Base-by-base conservation (phyloP, 495 filamentous ascomycete species). In the Halenospora varia region DNA sequence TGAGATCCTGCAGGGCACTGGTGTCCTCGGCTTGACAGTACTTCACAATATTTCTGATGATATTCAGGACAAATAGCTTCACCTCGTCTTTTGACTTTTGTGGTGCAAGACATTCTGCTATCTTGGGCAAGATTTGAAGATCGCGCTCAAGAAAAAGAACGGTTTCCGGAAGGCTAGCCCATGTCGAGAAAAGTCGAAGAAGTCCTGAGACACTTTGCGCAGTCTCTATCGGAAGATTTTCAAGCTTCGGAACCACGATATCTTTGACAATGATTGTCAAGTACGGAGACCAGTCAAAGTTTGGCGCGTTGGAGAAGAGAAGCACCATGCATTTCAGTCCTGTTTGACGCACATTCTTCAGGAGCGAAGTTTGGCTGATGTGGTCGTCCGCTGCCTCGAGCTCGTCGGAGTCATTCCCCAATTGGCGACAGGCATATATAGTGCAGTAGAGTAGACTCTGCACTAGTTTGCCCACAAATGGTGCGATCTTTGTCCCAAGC, bases 81-180 rank as follows among this genome's bases (percentile, higher is more conserved):
- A 97, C 93, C 54, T 92, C 86, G 60, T 96, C 91, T 66, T 92
- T 95, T 6, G 87, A 83, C 39, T 88, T 93, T 42, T 83, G 81
- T 3, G 88, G 77, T 1, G 75, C 78, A 13, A 97, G 70, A 63
- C 84, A 88, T 57, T 89, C 84, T 40, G 89, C 78, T 42, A 96
- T 69, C 61, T 83, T 85, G 8, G 73, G 75, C 24, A 97, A 65
- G 25, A 96, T 76, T 24, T 76, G 68, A 18, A 75, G 65, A 61
- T 95, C 85, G 55, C 84, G 70, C 1, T 80, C 75, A 17, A 98
- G 75, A 65, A 91, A 89, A 45, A 84, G 66, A 1, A 86, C 84
- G 0, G 84, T 84, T 59, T 80, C 78, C 0, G 82, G 74, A 4
- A 87, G 77, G 49, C 77, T 77, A 4, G 88, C 83, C 89, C 95